Percentiles rank a stretch among this genome's conserved stretches.
phyloP scores from a whole-genome alignment of 228 moss, liverwort and hornwort genomes.

The Sphagnum fallax region DNA sequence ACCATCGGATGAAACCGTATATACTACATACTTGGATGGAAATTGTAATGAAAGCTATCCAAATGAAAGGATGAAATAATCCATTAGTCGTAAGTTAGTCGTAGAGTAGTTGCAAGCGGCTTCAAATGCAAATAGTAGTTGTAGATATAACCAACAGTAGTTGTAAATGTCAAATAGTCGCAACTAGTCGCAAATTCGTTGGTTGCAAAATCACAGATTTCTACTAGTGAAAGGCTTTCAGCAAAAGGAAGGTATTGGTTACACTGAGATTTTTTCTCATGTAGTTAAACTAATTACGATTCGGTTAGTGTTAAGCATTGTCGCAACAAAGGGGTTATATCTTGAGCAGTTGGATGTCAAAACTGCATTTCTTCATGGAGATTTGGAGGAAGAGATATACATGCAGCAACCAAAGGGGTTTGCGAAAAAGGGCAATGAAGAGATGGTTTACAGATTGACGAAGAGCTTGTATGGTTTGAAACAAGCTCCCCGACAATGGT shows the following conservation, averaged over 20 bases:
- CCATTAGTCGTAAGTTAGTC: no score
- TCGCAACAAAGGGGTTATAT: not conserved
- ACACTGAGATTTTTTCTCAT: constrained; percentile 1
- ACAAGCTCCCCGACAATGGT: constrained; percentile 4
- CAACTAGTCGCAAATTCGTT: no score
- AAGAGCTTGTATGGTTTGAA: constrained; percentile 9
- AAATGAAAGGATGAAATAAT: no score
- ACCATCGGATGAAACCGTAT: no score
- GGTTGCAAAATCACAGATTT: no score
- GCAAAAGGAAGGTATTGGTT: not conserved
- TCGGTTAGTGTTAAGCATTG: not conserved
- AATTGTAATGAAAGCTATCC: no score
- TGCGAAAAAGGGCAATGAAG: constrained; percentile 2
- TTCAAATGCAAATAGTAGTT: no score
- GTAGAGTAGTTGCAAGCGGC: no score
- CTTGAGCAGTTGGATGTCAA: constrained; percentile 5
- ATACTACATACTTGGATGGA: no score
- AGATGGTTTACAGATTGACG: constrained; percentile 3
- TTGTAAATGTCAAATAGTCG: no score
- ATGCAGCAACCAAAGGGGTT: constrained; percentile 2
- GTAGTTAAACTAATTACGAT: constrained; percentile 1
- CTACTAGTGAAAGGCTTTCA: no score
- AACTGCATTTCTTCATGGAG: constrained; percentile 1
- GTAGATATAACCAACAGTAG: no score
- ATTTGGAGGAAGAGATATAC: constrained; percentile 4